phyloP scores from a whole-genome alignment of 768 basidiomycete genomes.

The Tricholoma saponaceum region DNA sequence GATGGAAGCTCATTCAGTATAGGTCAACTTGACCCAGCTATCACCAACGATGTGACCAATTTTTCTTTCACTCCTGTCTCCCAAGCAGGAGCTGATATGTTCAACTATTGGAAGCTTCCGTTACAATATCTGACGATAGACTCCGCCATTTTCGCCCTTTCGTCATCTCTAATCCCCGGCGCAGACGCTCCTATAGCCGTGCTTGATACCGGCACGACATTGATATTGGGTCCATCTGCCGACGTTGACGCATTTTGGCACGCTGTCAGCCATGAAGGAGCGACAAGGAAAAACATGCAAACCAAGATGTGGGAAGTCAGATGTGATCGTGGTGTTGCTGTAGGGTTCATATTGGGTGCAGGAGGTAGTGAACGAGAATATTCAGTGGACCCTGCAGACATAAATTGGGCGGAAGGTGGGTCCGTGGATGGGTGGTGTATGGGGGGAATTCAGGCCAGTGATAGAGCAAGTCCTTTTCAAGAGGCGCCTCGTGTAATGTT shows the following conservation, averaged over 20 bases:
- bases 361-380: slow-evolving; percentile 24
- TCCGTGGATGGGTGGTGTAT: slow-evolving; percentile 46
- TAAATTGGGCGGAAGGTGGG: slow-evolving; percentile 44
- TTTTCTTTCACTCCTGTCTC: slow-evolving; percentile 38
- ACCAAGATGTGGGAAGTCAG: slow-evolving; percentile 44
- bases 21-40: slow-evolving; percentile 39
- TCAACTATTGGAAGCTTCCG: slow-evolving; percentile 60
- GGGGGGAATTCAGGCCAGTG: slow-evolving; percentile 53
- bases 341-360: slow-evolving; percentile 43
- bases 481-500: not conserved
- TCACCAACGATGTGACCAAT: slow-evolving; percentile 25
- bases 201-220: slow-evolving; percentile 60
- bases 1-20: slow-evolving; percentile 46
- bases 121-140: slow-evolving; percentile 43
- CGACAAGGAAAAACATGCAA: slow-evolving; percentile 30
- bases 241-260: slow-evolving; percentile 54
- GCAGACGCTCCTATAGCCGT: slow-evolving; percentile 46
- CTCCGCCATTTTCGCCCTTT: slow-evolving; percentile 33
- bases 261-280: slow-evolving; percentile 34
- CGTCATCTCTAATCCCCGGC: slow-evolving; percentile 40
- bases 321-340: slow-evolving; percentile 43
- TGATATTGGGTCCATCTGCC: slow-evolving; percentile 46
- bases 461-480: slow-evolving; percentile 30
- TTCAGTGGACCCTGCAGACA: slow-evolving; percentile 45
- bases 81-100: slow-evolving; percentile 26